A percentile compares a stretch with the other conserved stretches of the same genome.
These are phyloP conservation scores for Vitis rotundifolia DNA, from an alignment of 164 flowering plant genomes.

Conservation along the genomic window DNA sequence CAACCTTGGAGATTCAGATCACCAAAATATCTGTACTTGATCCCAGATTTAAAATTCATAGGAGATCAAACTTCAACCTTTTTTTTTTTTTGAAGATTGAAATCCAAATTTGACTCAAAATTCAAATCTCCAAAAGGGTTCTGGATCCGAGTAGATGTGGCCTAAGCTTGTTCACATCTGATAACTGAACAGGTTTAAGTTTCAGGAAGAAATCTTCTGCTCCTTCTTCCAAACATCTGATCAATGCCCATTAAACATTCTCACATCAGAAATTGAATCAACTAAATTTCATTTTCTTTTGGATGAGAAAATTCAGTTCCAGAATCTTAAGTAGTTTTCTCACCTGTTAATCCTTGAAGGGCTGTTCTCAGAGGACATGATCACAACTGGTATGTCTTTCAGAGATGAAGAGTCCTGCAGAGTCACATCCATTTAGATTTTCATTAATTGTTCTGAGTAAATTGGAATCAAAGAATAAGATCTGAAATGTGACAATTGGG, in stretches of 20 bases:
- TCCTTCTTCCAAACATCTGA: slow-evolving; percentile 70
- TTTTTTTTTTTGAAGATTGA: too few species aligned
- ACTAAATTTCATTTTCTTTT: neutral
- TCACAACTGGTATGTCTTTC: slow-evolving; percentile 55
- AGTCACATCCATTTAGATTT: slow-evolving; percentile 3
- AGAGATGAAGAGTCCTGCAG: slow-evolving; percentile 40
- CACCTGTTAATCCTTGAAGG: slow-evolving; percentile 56
- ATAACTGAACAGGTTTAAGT: slow-evolving; percentile 55
- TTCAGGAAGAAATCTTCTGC: slow-evolving; percentile 71
- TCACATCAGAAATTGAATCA: neutral
- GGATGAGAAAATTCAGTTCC: neutral
- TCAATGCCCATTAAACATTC: slow-evolving; percentile 3
- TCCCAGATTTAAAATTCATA: too few species aligned
- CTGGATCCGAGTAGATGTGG: slow-evolving; percentile 41
- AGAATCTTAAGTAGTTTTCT: neutral
- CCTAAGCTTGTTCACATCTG: slow-evolving; percentile 58
- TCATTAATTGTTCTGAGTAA: neutral
- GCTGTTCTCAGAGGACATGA: slow-evolving; percentile 59
- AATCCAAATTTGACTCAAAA: too few species aligned
- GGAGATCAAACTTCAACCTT: too few species aligned
- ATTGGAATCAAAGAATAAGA: neutral
- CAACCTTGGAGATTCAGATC: too few species aligned
- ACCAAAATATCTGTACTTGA: too few species aligned
- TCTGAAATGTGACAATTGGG: too few species aligned
- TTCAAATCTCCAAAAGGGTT: too few species aligned